Evolutionary conservation across 2,329 filamentous ascomycete genomes (phyloP), one percentile per base, ranked within the genome.

Genomic region (Plenodomus lindquistii): DNA sequence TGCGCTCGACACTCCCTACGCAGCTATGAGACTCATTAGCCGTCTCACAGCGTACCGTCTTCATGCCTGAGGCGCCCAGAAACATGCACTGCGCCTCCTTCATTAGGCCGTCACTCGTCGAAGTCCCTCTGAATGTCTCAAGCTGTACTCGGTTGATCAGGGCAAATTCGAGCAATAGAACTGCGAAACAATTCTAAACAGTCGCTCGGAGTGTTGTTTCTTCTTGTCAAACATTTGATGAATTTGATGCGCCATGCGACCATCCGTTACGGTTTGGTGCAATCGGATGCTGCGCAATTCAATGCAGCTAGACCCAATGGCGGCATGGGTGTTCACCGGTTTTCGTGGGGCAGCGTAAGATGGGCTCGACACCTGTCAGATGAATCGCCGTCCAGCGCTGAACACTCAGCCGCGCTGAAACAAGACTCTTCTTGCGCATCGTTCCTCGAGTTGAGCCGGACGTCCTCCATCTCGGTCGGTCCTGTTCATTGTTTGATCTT

Each of bases 271-370:
- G 52, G 64, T 60, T 63, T 65, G 59, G 66, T 65, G 61, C 48
- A 52, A 65, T 62, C 53, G 57, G 50, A 60, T 55, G 60, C 54
- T 64, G 61, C 62, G 59, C 62, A 64, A 46, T 50, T 48, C 47
- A 50, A 62, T 69, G 60, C 60, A 59, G 61, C 64, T 69, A 63
- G 52, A 49, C 63, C 66, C 63, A 61, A 62, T 52, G 55, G 40
- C 48, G 51, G 46, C 56, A 54, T 54, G 50, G 35, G 47, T 56
- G 49, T 63, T 71, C 57, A 72, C 69, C 69, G 69, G 69, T 70
- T 55, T 43, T 60, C 56, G 68, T 63, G 67, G 68, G 66, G 67
- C 55, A 57, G 50, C 50, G 57, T 69, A 54, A 64, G 60, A 59
- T 62, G 63, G 48, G 53, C 57, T 51, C 57, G 50, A 56, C 55